Conservation (phyloP, 192 early-diverging fungal species). For the Linnemannia elongata region DNA sequence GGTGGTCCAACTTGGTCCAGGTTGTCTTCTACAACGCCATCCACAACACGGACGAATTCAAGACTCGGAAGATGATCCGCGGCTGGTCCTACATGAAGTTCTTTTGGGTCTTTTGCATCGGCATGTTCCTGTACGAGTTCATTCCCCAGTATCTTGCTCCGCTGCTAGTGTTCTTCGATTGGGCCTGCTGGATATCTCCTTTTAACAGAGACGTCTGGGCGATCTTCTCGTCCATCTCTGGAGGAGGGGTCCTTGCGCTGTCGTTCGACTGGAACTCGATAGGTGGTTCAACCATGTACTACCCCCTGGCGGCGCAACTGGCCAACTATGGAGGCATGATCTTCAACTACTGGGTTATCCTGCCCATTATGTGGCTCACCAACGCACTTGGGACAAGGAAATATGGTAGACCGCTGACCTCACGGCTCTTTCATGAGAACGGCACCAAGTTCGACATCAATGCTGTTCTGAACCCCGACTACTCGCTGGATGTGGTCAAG, state of each 20-base stretch:
- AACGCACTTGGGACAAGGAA: slow-evolving; percentile 37
- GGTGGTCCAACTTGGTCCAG: slow-evolving; percentile 78
- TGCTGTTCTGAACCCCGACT: slow-evolving; percentile 49
- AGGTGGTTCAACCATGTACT: slow-evolving; percentile 20
- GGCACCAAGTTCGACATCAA: slow-evolving; percentile 12
- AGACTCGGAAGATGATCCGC: neutral
- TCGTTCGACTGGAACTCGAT: slow-evolving; percentile 57
- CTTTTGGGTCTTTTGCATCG: slow-evolving; percentile 49
- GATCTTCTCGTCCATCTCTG: slow-evolving; percentile 49
- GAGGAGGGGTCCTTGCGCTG: slow-evolving; percentile 41
- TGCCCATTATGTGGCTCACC: slow-evolving; percentile 29
- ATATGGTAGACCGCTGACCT: neutral
- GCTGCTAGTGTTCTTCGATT: slow-evolving; percentile 54
- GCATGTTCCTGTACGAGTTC: slow-evolving; percentile 62
- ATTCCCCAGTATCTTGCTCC: slow-evolving; percentile 32
- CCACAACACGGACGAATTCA: slow-evolving; percentile 27
- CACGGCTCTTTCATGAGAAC: slow-evolving; percentile 5
- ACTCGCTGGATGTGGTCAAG: slow-evolving; percentile 27
- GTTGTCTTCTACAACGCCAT: slow-evolving; percentile 60
- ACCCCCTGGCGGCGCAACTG: neutral
- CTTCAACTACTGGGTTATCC: slow-evolving; percentile 4
- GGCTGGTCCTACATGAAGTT: slow-evolving; percentile 42
- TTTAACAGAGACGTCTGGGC: slow-evolving; percentile 38
- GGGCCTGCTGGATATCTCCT: slow-evolving; percentile 55
- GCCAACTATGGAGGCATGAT: slow-evolving; percentile 36